phyloP scores from a whole-genome alignment of 2,329 filamentous ascomycete genomes.

The Onygenales sp. region DNA sequence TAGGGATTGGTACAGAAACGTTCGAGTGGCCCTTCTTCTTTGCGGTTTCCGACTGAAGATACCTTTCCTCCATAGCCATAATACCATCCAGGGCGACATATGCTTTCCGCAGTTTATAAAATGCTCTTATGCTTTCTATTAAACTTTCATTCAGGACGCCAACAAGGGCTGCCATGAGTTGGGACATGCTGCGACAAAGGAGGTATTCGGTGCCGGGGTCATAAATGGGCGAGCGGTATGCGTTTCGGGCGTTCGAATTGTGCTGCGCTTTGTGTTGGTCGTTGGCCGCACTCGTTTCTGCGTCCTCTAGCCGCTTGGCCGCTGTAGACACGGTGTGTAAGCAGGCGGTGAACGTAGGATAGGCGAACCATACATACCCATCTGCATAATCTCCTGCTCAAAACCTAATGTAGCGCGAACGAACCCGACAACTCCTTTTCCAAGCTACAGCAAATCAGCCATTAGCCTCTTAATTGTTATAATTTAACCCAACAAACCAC shows the following conservation, averaged over 20 bases:
- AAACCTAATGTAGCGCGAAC: constrained; percentile 80
- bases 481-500: too few species aligned
- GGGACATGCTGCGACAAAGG: constrained; percentile 71
- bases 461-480: neutral
- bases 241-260: constrained; percentile 42
- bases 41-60: constrained; percentile 26
- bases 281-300: constrained; percentile 65
- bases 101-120: constrained; percentile 85
- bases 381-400: constrained; percentile 81
- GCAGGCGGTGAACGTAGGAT: constrained; percentile 13
- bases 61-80: constrained; percentile 61
- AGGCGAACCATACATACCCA: constrained; percentile 38
- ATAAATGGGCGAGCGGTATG: constrained; percentile 57
- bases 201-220: constrained; percentile 78
- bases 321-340: constrained; percentile 38
- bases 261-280: constrained; percentile 69
- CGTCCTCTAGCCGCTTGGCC: constrained; percentile 58
- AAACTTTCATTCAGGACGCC: constrained; percentile 86
- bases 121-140: constrained; percentile 81
- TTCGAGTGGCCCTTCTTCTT: constrained; percentile 5
- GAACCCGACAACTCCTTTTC: constrained; percentile 71
- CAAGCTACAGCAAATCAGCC: constrained; percentile 46
- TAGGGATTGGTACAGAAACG: constrained; percentile 11
- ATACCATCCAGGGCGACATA: constrained; percentile 75
- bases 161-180: constrained; percentile 82